Base-by-base conservation (phyloP, 1,139 yeast species). In the Yamadazyma sp. region DNA sequence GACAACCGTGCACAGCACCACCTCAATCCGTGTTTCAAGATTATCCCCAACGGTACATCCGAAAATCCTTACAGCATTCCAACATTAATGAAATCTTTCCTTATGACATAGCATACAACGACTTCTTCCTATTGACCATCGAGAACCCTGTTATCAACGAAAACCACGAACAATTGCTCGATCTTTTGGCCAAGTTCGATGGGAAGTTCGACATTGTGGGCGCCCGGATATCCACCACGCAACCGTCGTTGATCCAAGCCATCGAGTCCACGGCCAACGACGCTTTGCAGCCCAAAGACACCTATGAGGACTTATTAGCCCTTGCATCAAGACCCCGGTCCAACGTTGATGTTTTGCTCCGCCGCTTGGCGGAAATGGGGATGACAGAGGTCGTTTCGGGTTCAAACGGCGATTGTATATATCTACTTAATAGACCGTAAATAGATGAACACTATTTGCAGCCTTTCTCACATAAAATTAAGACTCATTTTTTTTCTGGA, bases 51-150 rank as follows among this genome's bases (percentile, higher is more conserved):
- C 17, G 26, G 3, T 12, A 33, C 2, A 17, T 44, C 8, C 12
- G 37, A 6, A 27, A 35, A 14, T 26, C 36, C 11, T 27, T 48
- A 4, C 41, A 36, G 4, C 20, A 36, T 17, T 12, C 34, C 10
- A 11, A 36, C 7, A 33, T 54, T 2, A n/a, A 37, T 2, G 53
- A 50, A 3, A 40, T 51, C 1, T 53, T 66, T 16, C 72, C 74
- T 6, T 66, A 52, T 41, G 72, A 68, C 36, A 36, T 69, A 10
- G 42, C 43, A n/a, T 69, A 55, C 46, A 52, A 57, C 25, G 56
- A 53, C 17, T 58, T 53, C 33, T 51, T 49, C 38, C 36, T 69
- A 17, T 49, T 70, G n/a, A 59, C 71, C 3, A 34, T 44, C 10
- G 47, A 44, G 30, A 23, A 20, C 4, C 44, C 47, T 9, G 26